Base-by-base conservation (phyloP, 2,329 filamentous ascomycete species). In the Arthrobotrys sinensis region DNA sequence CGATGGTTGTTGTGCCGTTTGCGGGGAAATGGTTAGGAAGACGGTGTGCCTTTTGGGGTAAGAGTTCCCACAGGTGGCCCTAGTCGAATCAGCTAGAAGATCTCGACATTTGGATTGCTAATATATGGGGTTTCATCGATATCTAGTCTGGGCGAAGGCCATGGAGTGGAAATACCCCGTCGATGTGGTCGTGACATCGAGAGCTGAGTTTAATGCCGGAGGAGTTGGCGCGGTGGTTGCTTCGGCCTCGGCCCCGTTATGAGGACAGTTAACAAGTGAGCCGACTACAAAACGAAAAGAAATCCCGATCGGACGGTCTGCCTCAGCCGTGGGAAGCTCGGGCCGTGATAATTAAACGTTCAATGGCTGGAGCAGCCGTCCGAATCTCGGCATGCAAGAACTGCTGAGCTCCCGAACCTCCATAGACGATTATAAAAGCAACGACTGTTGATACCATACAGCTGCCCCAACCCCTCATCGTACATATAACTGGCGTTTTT, bases 1-100 rank as follows among this genome's bases (percentile, higher is more conserved):
- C 93, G 19, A 97, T 99, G 93, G 92, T 98, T 60, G 85, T 98
- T 81, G 91, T 99, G 63, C 96, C 96, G 1, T 97, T 97, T 84
- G 87, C 93, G 81, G 96, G 96, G 76, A 99, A 98, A 85, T 98
- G 75, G 75, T 38, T 79, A 24, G 75, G 75, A 14, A 66, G 75
- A 68, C 62, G 75, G 16, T 79, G 75, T 46, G 75, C 75, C n/a
- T 68, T 79, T 32, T 79, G 68, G 68, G 75, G 75, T 79, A 50
- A 48, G 75, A 11, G 12, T 53, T 83, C 90, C 53, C 19, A 36
- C 53, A n/a, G 11, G 36, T 38, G 8, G 16, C 16, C 45, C 16
- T 46, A 38, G 52, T 38, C 34, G 45, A 45, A 4, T 8, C n/a
- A 53, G 6, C 50, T 16, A 12, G 16, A 10, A 5, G 40, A 16